Conservation (phyloP, 140 eudicot species). For the Erigeron philadelphicus region DNA sequence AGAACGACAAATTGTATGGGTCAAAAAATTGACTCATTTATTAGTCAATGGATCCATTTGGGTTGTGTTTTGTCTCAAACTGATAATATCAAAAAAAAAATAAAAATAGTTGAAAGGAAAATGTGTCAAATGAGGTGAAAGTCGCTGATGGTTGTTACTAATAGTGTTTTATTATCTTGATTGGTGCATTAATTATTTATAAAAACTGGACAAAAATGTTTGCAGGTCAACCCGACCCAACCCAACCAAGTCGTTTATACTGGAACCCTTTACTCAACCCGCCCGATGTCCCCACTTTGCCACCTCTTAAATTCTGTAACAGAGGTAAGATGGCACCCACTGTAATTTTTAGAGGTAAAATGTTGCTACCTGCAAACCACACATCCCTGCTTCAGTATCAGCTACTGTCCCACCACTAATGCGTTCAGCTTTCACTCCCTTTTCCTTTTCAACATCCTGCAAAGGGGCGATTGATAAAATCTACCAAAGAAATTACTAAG, state of each 20-base stretch:
- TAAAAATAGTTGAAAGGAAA: background rate
- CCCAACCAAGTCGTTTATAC: background rate
- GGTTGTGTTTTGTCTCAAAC: background rate
- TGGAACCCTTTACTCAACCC: background rate
- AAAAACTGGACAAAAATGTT: background rate
- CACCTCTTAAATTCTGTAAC: too few relatives aligned
- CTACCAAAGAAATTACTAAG: background rate
- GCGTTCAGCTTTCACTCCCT: constrained; percentile 25
- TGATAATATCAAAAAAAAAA: background rate
- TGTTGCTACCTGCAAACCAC: constrained; percentile 64
- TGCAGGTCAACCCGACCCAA: background rate
- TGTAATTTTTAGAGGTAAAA: too few relatives aligned
- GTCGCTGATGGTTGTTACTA: background rate
- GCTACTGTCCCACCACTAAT: constrained; percentile 36
- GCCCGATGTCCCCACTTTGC: too few relatives aligned
- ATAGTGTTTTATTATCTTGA: background rate
- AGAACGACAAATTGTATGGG: background rate
- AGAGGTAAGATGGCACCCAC: too few relatives aligned
- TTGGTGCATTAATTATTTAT: background rate
- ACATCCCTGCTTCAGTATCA: constrained; percentile 60
- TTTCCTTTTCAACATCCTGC: constrained; percentile 41
- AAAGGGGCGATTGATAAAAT: constrained; percentile 11
- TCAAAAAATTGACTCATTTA: background rate
- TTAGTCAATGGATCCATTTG: background rate
- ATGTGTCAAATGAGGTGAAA: background rate